phyloP scores from a whole-genome alignment of 176 grass and related monocot species.

The Hyparrhenia diplandra region DNA sequence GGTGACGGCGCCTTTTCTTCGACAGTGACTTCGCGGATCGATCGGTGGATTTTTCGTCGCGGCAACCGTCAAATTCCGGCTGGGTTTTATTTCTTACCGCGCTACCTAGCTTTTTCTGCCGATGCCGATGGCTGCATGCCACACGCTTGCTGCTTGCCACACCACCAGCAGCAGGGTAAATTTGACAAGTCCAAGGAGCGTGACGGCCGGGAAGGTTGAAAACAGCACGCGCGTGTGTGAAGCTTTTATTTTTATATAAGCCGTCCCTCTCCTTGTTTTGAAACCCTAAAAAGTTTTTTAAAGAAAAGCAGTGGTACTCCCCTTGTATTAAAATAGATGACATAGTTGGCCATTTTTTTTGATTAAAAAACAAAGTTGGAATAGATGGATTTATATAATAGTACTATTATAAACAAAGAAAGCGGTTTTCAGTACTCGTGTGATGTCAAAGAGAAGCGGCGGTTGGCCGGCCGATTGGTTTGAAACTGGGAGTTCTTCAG shows the following conservation, averaged over 20 bases:
- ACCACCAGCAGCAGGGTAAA: background rate
- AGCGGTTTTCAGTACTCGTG: background rate
- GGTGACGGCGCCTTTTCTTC: slow-evolving; percentile 12
- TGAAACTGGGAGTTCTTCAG: background rate
- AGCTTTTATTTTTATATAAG: background rate
- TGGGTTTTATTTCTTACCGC: background rate
- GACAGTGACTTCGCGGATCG: slow-evolving; percentile 1
- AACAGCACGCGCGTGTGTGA: background rate
- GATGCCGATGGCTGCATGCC: slow-evolving; percentile 2
- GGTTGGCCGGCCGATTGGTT: background rate
- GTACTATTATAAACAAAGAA: too few species aligned
- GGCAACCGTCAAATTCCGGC: background rate
- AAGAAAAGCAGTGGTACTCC: background rate
- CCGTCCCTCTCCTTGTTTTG: background rate
- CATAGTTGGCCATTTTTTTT: background rate
- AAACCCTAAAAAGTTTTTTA: too few species aligned
- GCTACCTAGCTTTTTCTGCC: background rate
- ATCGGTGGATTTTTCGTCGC: background rate
- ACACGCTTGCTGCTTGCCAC: background rate
- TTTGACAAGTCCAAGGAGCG: background rate
- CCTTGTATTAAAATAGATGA: background rate
- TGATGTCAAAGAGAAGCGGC: background rate
- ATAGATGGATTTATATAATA: background rate
- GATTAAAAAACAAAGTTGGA: too few species aligned
- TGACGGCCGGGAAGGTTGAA: background rate